A percentile compares a stretch with the other conserved stretches of the same genome.
phyloP scores from a whole-genome alignment of 768 basidiomycete genomes.

The Cystobasidium tubakii region DNA sequence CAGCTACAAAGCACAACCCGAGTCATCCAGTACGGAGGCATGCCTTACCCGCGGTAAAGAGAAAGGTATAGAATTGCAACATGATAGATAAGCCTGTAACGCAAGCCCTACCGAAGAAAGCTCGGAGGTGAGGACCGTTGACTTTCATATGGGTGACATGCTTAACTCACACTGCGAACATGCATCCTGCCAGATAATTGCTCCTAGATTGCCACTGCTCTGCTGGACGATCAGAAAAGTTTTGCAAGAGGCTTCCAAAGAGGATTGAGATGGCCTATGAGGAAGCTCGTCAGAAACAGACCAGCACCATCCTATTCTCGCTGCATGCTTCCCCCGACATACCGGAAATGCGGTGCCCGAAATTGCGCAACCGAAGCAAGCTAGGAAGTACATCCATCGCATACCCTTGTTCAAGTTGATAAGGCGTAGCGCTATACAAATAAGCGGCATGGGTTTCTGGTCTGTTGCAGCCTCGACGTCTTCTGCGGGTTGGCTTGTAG shows the following conservation, averaged over 20 bases:
- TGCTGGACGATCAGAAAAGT: background rate
- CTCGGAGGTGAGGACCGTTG: background rate
- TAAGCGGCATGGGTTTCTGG: background rate
- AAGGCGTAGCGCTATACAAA: background rate
- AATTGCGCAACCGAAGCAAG: constrained; percentile 28
- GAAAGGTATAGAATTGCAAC: constrained; percentile 69
- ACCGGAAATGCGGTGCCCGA: constrained; percentile 60
- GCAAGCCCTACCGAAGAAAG: constrained; percentile 58
- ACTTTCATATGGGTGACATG: background rate
- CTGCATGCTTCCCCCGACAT: constrained; percentile 53
- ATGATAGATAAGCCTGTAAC: constrained; percentile 67
- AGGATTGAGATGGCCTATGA: constrained; percentile 21
- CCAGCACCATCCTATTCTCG: too few species aligned
- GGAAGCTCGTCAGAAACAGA: too few species aligned
- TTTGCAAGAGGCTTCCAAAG: background rate
- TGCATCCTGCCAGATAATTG: background rate
- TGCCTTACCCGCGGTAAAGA: constrained; percentile 60
- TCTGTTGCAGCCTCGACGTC: background rate
- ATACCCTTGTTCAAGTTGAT: background rate
- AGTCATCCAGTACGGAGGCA: constrained; percentile 42
- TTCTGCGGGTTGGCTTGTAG: background rate
- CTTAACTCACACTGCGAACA: constrained; percentile 9
- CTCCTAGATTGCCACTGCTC: constrained; percentile 13
- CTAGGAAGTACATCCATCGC: constrained; percentile 36
- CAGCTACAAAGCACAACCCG: too few species aligned